A percentile compares a stretch with the other conserved stretches of the same genome.
phyloP scores from a whole-genome alignment of 352 stramenopile genomes.

The Phytopythium boreale region DNA sequence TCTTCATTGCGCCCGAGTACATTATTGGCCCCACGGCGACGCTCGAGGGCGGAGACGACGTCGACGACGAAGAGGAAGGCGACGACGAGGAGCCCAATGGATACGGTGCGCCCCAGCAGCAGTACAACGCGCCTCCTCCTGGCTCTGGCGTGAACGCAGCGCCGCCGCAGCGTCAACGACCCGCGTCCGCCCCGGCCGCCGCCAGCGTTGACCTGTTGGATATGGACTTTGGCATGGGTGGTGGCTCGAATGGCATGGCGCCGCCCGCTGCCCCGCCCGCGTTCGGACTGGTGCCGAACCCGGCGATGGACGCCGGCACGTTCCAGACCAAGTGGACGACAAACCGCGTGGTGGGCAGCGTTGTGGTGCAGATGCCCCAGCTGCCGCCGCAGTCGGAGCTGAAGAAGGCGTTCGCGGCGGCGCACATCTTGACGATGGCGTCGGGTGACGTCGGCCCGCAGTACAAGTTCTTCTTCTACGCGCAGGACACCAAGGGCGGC shows the following conservation, averaged over 20 bases:
- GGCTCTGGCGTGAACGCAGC: neutral
- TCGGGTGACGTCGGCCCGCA: slow-evolving; percentile 75
- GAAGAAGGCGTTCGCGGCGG: slow-evolving; percentile 54
- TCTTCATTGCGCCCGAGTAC: slow-evolving; percentile 92
- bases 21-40: slow-evolving; percentile 28
- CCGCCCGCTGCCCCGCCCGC: slow-evolving; percentile 17
- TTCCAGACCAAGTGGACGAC: slow-evolving; percentile 78
- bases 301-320: slow-evolving; percentile 66
- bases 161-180: slow-evolving; percentile 34
- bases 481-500: slow-evolving; percentile 54
- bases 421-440: slow-evolving; percentile 73
- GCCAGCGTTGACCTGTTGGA: slow-evolving; percentile 66
- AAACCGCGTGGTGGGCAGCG: slow-evolving; percentile 58
- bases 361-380: slow-evolving; percentile 54
- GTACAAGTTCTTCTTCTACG: slow-evolving; percentile 88
- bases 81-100: slow-evolving; percentile 13
- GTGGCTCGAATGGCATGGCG: slow-evolving; percentile 13
- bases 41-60: slow-evolving; percentile 41
- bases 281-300: slow-evolving; percentile 56
- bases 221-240: slow-evolving; percentile 62
- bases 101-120: neutral
- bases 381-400: slow-evolving; percentile 61
- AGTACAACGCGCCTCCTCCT: slow-evolving; percentile 3
- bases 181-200: slow-evolving; percentile 18
- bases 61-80: slow-evolving; percentile 45